Evolutionary conservation across 495 filamentous ascomycete species (phyloP).

Genomic region (Penicillium tannophilum): DNA sequence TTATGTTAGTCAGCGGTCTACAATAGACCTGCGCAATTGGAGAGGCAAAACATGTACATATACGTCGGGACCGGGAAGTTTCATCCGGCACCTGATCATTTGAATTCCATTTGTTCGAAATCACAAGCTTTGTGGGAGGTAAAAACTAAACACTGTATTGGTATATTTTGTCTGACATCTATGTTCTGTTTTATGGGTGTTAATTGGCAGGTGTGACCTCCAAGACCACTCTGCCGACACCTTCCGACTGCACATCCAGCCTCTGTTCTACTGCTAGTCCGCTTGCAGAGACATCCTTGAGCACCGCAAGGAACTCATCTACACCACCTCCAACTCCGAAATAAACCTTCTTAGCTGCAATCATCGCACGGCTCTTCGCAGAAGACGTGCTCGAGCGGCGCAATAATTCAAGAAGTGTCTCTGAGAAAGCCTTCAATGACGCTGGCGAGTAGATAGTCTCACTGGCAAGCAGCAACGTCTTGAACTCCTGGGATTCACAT

Average conservation of each 20-base stretch:
- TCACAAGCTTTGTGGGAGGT: background rate
- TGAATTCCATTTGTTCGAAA: slow-evolving; percentile 32
- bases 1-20: slow-evolving; percentile 26
- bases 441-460: slow-evolving; percentile 94
- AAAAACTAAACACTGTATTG: background rate
- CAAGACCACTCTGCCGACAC: slow-evolving; percentile 51
- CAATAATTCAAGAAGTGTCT: slow-evolving; percentile 68
- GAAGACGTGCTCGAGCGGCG: slow-evolving; percentile 49
- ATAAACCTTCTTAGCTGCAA: slow-evolving; percentile 92
- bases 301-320: slow-evolving; percentile 75
- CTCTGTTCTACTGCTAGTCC: slow-evolving; percentile 64
- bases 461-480: slow-evolving; percentile 71
- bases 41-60: slow-evolving; percentile 45
- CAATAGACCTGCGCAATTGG: slow-evolving; percentile 30
- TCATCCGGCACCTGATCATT: slow-evolving; percentile 32
- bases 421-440: slow-evolving; percentile 71
- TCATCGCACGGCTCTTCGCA: slow-evolving; percentile 60
- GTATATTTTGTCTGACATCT: slow-evolving; percentile 7
- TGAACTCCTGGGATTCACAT: slow-evolving; percentile 8
- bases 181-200: background rate
- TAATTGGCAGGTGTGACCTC: slow-evolving; percentile 32
- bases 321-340: slow-evolving; percentile 96
- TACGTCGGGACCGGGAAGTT: slow-evolving; percentile 34
- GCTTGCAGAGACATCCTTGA: slow-evolving; percentile 55
- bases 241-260: slow-evolving; percentile 55